Evolutionary conservation across 164 flowering plant species (phyloP), one percentile per base, ranked within the genome.

Genomic region (Euptelea pleiosperma): DNA sequence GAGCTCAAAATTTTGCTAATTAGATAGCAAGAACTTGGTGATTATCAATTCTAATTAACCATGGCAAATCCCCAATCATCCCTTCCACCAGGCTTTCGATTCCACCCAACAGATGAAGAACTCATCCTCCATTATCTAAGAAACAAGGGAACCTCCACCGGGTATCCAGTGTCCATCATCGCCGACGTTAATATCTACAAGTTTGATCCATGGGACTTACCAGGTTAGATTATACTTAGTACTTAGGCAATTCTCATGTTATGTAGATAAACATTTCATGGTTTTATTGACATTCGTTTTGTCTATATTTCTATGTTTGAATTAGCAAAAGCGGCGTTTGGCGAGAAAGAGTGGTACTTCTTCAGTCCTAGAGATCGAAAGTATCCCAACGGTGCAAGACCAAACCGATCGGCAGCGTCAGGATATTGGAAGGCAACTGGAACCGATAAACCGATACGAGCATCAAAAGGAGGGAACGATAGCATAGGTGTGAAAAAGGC

Each of bases 371-470:
- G n/a, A n/a, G n/a, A n/a, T n/a, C n/a, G n/a, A n/a, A n/a, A n/a
- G n/a, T n/a, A n/a, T 6, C 83, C 83, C 0, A 81, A 81, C 41
- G 86, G 86, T n/a, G 76, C 70, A 0, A 52, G 86, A 49, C 83
- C 86, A 0, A 81, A 81, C 63, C 58, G 86, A 12, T 77, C 79
- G 5, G 86, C 82, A 15, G 76, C n/a, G n/a, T n/a, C n/a, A n/a
- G n/a, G n/a, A n/a, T n/a, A n/a, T n/a, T n/a, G n/a, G n/a, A n/a
- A n/a, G n/a, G n/a, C n/a, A n/a, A n/a, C n/a, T n/a, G n/a, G n/a
- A n/a, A n/a, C n/a, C n/a, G n/a, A n/a, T n/a, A 81, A 76, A 62
- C 54, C 64, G 31, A 67, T 80, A 1, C 15, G 54, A 36, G 29
- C 69, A 8, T 47, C 54, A 7, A 25, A 57, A 28, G 55, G 41